Evolutionary conservation across 2,329 filamentous ascomycete species (phyloP), one percentile per base, ranked within the genome.

Genomic region (Aspergillus quadricinctus): DNA sequence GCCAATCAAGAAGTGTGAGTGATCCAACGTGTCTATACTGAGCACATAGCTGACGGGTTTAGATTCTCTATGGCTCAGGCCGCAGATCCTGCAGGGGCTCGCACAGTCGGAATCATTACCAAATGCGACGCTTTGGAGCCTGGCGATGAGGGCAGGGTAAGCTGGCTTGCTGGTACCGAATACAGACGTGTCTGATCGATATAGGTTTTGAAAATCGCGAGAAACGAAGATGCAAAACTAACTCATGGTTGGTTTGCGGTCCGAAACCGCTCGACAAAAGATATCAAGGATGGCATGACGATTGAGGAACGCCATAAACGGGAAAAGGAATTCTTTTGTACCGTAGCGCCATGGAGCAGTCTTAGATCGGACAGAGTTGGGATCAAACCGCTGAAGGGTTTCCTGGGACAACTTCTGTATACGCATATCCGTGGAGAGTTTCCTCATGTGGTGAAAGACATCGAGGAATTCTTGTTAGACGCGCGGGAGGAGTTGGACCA

Each of bases 1-100:
- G 81, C 80, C 2, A 83, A 85, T 49, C 85, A 88, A 62, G 73
- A 78, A 19, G 80, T 88, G 55, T 59, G 55, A 17, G 57, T 50
- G 21, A 21, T 53, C 17, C 37, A 7, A 19, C 37, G 19, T 41
- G n/a, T 41, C 37, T 17, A n/a, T 17, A 41, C 19, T 6, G 37
- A 19, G n/a, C n/a, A n/a, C 6, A 41, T 41, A 41, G n/a, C 37
- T 41, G 37, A 41, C 5, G 37, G n/a, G n/a, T 17, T 9, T 14
- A 61, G 59, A 10, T 73, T 83, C 0, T 75, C 78, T 9, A 79
- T 76, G 48, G 76, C 74, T 25, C 73, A 74, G 25, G 65, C 64
- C 3, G 66, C 66, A 19, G 72, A 75, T 52, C 59, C 60, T 8
- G 49, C 59, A n/a, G 69, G 72, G 10, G 55, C 57, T 29, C 66